These are phyloP conservation scores for Prototheca stagnorum DNA, from an alignment of 163 green algal genomes.

Conservation along the genomic window DNA sequence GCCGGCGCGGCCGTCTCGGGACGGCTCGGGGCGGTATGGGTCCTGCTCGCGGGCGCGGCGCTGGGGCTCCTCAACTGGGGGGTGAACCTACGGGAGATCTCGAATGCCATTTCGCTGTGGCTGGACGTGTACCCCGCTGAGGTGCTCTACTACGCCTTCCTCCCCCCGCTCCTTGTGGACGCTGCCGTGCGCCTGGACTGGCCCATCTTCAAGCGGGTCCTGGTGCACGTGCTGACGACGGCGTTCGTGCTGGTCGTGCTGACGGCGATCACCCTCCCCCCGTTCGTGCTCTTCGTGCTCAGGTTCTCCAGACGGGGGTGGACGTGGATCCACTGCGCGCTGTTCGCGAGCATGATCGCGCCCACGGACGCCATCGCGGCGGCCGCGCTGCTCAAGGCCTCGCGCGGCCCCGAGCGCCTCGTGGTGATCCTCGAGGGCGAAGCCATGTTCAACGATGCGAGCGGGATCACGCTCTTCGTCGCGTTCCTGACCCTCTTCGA, in stretches of 20 bases:
- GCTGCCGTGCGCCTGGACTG: constrained; percentile 63
- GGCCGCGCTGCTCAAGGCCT: constrained; percentile 24
- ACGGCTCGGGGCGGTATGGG: constrained; percentile 36
- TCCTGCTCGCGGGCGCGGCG: constrained; percentile 35
- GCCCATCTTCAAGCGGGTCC: constrained; percentile 44
- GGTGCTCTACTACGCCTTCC: constrained; percentile 77
- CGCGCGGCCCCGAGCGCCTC: constrained; percentile 30
- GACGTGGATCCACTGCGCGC: constrained; percentile 53
- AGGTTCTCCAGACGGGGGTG: constrained; percentile 38
- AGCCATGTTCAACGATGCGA: constrained; percentile 70
- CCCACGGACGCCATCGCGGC: constrained; percentile 71
- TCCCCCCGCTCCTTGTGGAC: constrained; percentile 77
- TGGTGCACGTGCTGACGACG: constrained; percentile 17
- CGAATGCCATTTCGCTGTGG: constrained; percentile 69
- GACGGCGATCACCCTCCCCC: constrained; percentile 39
- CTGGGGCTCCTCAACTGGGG: constrained; percentile 15
- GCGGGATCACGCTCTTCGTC: constrained; percentile 45
- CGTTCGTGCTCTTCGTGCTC: constrained; percentile 68
- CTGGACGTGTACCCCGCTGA: constrained; percentile 45
- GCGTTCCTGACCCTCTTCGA: constrained; percentile 23
- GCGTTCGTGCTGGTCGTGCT: constrained; percentile 65
- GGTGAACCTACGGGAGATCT: constrained; percentile 51
- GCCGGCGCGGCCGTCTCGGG: constrained; percentile 23
- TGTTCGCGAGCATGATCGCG: constrained; percentile 70
- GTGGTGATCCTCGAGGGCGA: constrained; percentile 67